These are phyloP conservation scores for Thymus mandschuricus DNA, from an alignment of 257 asterid genomes.

Conservation along the genomic window DNA sequence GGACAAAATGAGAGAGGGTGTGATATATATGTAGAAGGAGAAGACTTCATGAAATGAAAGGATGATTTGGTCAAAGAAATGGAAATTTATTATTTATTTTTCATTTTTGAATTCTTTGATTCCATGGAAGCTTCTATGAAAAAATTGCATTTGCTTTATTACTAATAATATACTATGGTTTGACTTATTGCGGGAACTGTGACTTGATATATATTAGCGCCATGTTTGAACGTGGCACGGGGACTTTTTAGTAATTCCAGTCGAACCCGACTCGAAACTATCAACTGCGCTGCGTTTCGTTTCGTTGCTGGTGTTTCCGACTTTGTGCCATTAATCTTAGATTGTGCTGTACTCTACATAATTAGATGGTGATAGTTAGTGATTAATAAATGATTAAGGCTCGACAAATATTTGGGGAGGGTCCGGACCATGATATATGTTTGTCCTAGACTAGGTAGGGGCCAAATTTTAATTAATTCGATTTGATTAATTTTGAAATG, in stretches of 20 bases:
- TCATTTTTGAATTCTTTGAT: slow-evolving; percentile 16
- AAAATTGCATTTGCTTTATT: not conserved
- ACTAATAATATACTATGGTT: not conserved
- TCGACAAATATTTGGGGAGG: not conserved
- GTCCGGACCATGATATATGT: no score
- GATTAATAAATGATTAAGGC: not conserved
- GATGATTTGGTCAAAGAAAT: slow-evolving; percentile 38
- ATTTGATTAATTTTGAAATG: slow-evolving; percentile 14
- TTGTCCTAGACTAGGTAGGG: not conserved
- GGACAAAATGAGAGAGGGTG: slow-evolving; percentile 13
- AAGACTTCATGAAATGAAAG: slow-evolving; percentile 34
- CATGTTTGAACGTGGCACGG: slow-evolving; percentile 17
- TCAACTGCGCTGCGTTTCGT: no score
- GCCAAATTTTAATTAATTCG: not conserved
- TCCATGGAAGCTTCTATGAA: slow-evolving; percentile 46
- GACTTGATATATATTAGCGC: slow-evolving; percentile 11
- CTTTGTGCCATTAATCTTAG: no score
- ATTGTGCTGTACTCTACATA: no score
- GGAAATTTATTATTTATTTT: not conserved
- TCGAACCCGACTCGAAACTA: no score
- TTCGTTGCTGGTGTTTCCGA: no score
- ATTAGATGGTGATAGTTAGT: not conserved
- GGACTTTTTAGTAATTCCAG: slow-evolving; percentile 9
- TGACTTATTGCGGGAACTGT: slow-evolving; percentile 29
- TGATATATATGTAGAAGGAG: slow-evolving; percentile 22